Evolutionary conservation across 2,329 filamentous ascomycete genomes (phyloP), one percentile per base, ranked within the genome.

Genomic region (Grosmannia penicillata): DNA sequence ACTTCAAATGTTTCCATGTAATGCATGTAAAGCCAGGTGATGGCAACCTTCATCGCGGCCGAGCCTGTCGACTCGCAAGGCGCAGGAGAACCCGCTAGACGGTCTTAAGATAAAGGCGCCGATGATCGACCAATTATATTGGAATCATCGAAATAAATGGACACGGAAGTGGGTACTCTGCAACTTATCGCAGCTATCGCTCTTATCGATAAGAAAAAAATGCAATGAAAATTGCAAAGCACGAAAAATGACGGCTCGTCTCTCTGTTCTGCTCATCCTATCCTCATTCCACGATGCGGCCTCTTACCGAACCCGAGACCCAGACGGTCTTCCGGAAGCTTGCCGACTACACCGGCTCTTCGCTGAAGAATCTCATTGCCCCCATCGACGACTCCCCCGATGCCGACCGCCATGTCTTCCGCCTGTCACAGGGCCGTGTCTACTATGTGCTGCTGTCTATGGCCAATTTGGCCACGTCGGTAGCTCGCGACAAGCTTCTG

Each of bases 361-460:
- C 82, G 15, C 72, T 95, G 49, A 89, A 86, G 59, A 78, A 85
- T 59, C 73, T 95, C 48, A 85, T 89, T 50, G 75, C 78, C 34
- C 79, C 81, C 9, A 65, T 82, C 44, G 72, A 79, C 52, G 68
- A 78, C 60, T 73, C 70, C 30, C 68, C 71, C 51, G 72, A 77
- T 44, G 68, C 71, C 48, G 83, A 91, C 58, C 78, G 84, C 53
- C 80, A 84, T 59, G 84, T 93, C 45, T 93, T 95, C 59, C 80
- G 85, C 40, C 68, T 93, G 39, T 78, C 89, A 19, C 37, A 39
- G 49, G 77, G 75, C 52, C 75, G 87, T 46, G 84, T 93, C 48
- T 96, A 93, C 70, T 96, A 96, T 54, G 82, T 95, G 30, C 78
- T 82, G 44, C 76, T 93, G 46, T 85, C 82, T 2, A 72, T 96